A percentile compares a stretch with the other conserved stretches of the same genome.
Conservation (phyloP, 345 rosid genomes). For the Linum trigynum region DNA sequence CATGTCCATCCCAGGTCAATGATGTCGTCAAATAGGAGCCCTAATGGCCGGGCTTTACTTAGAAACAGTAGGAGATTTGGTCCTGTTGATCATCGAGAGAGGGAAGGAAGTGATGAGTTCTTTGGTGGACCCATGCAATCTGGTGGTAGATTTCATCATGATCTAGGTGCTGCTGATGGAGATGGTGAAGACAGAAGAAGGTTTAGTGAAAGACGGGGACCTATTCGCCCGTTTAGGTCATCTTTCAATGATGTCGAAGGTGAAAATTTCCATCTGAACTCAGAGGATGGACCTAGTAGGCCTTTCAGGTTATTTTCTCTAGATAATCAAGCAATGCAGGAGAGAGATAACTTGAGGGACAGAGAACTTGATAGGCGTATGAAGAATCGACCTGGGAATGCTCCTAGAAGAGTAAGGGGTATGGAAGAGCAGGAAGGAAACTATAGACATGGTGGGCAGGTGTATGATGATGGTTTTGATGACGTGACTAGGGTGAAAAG, state of each 20-base stretch:
- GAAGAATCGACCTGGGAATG: conserved; percentile 46
- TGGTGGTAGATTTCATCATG: conserved; percentile 45
- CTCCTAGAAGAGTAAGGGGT: conserved; percentile 40
- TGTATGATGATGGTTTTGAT: conserved; percentile 42
- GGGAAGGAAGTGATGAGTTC: conserved; percentile 41
- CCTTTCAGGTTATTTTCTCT: conserved; percentile 42
- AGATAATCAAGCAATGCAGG: conserved; percentile 36
- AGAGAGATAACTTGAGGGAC: conserved; percentile 45
- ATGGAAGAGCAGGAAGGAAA: conserved; percentile 57
- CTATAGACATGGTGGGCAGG: conserved; percentile 41
- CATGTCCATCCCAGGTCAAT: conserved; percentile 50
- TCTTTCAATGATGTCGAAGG: conserved; percentile 37
- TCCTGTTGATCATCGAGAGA: conserved; percentile 50
- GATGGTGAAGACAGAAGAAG: conserved; percentile 56
- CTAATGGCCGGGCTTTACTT: conserved; percentile 43
- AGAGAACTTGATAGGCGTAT: conserved; percentile 51
- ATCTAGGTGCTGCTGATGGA: conserved; percentile 47
- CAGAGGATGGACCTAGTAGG: conserved; percentile 42
- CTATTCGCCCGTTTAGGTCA: conserved; percentile 53
- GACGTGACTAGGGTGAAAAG: conserved; percentile 43
- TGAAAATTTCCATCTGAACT: conserved; percentile 34
- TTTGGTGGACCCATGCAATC: conserved; percentile 47
- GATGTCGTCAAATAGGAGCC: conserved; percentile 40
- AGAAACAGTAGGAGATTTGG: conserved; percentile 53
- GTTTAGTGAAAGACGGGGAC: conserved; percentile 54